Percentiles rank a stretch among this genome's conserved stretches.
These are phyloP conservation scores for Aspergillus versicolor DNA, from an alignment of 2,329 filamentous ascomycete species.

Conservation along the genomic window DNA sequence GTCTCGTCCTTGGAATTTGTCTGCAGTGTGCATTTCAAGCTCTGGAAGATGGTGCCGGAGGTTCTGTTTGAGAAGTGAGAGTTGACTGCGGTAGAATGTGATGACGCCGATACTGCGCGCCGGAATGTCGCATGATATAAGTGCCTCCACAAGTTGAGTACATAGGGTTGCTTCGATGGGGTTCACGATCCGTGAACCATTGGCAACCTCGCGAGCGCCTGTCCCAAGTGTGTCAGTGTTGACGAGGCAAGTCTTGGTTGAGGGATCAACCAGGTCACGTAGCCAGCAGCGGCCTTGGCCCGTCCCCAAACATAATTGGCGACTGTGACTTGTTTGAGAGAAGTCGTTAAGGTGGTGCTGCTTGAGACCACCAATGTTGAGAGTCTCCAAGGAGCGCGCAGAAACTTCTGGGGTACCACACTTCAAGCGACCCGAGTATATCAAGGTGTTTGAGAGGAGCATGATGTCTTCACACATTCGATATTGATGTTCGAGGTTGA, in stretches of 20 bases:
- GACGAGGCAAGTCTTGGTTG: slow-evolving; percentile 76
- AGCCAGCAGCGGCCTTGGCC: slow-evolving; percentile 68
- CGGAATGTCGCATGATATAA: slow-evolving; percentile 73
- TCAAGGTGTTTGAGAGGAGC: slow-evolving; percentile 86
- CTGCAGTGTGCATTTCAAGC: slow-evolving; percentile 94
- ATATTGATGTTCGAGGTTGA: slow-evolving; percentile 92
- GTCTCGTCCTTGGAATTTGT: slow-evolving; percentile 94
- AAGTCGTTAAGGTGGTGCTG: slow-evolving; percentile 52
- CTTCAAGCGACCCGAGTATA: slow-evolving; percentile 86
- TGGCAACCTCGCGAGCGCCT: slow-evolving; percentile 60
- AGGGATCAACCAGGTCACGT: slow-evolving; percentile 65
- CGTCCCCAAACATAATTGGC: slow-evolving; percentile 57
- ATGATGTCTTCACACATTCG: slow-evolving; percentile 98
- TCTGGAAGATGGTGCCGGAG: slow-evolving; percentile 60
- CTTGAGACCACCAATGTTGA: slow-evolving; percentile 61
- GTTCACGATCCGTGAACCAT: slow-evolving; percentile 86
- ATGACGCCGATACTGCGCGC: slow-evolving; percentile 84
- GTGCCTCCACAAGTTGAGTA: slow-evolving; percentile 74
- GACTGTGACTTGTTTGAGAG: slow-evolving; percentile 19
- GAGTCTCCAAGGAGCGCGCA: slow-evolving; percentile 65
- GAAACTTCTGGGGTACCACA: slow-evolving; percentile 81
- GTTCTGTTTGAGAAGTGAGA: slow-evolving; percentile 74
- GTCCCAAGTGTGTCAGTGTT: slow-evolving; percentile 78
- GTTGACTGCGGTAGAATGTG: slow-evolving; percentile 92
- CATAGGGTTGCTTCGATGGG: slow-evolving; percentile 75